phyloP scores from a whole-genome alignment of 805 yeast species.

The Zygoascus tannicola region DNA sequence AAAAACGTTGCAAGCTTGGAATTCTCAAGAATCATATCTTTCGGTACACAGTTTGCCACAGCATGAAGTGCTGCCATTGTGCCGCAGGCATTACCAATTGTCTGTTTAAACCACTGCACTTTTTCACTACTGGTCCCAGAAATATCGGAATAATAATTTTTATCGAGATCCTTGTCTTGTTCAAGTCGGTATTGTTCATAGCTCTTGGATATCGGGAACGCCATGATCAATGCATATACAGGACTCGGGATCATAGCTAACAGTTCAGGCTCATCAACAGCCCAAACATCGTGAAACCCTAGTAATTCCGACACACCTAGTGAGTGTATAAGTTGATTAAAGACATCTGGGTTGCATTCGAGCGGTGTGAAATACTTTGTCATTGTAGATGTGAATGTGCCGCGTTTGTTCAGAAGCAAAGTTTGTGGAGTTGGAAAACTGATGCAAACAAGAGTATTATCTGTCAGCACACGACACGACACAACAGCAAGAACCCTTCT shows the following conservation, averaged over 20 bases:
- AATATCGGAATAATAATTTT: slow-evolving; percentile 24
- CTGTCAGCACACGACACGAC: too few relatives aligned
- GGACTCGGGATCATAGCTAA: slow-evolving; percentile 79
- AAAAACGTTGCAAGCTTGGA: slow-evolving; percentile 24
- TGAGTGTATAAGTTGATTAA: slow-evolving; percentile 54
- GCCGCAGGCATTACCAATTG: slow-evolving; percentile 86
- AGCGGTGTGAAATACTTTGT: slow-evolving; percentile 52
- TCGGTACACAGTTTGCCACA: slow-evolving; percentile 31
- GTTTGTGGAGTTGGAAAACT: too few relatives aligned
- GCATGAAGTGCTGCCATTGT: slow-evolving; percentile 77
- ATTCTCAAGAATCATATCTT: slow-evolving; percentile 23
- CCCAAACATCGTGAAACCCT: slow-evolving; percentile 71
- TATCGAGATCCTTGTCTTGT: slow-evolving; percentile 30
- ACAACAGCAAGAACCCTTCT: too few relatives aligned
- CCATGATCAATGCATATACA: slow-evolving; percentile 57
- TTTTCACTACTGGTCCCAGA: slow-evolving; percentile 17
- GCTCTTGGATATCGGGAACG: slow-evolving; percentile 66
- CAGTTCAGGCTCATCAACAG: slow-evolving; percentile 76
- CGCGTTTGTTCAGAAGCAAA: too few relatives aligned
- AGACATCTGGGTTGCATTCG: slow-evolving; percentile 84
- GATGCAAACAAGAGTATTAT: too few relatives aligned
- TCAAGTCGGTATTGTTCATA: slow-evolving; percentile 45
- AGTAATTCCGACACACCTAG: slow-evolving; percentile 57
- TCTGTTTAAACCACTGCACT: slow-evolving; percentile 71
- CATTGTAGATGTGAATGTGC: neutral